These are phyloP conservation scores for Sicyos baderoa DNA, from an alignment of 306 rosid genomes.

Conservation along the genomic window DNA sequence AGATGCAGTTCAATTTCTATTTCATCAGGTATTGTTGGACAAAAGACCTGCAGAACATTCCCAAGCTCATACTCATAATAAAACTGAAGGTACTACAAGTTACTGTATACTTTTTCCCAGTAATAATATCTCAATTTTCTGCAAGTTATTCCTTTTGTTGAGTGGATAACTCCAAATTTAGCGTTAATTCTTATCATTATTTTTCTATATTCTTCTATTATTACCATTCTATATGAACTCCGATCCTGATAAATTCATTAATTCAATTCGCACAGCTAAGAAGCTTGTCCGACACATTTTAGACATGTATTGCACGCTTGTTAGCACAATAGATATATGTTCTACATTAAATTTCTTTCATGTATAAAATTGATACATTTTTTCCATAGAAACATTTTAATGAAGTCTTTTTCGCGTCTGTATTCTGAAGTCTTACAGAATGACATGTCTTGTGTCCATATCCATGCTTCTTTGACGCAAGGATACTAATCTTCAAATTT, in stretches of 20 bases:
- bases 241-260: background rate
- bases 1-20: background rate
- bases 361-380: too few species aligned
- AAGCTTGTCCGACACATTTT: background rate
- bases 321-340: too few species aligned
- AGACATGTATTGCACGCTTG: too few species aligned
- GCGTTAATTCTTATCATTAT: background rate
- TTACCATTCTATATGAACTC: background rate
- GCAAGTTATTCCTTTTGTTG: background rate
- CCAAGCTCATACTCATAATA: constrained; percentile 28
- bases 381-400: too few species aligned
- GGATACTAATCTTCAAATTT: constrained; percentile 1
- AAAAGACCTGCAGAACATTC: constrained; percentile 46
- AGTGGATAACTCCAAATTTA: background rate
- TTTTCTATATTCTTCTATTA: background rate
- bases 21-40: constrained; percentile 47
- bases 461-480: too few species aligned
- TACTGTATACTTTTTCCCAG: background rate
- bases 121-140: constrained; percentile 4
- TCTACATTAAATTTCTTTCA: too few species aligned
- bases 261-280: background rate
- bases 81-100: constrained; percentile 33
- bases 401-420: too few species aligned
- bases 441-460: background rate
- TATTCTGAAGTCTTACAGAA: too few species aligned